Base-by-base conservation (phyloP, 371 early-diverging fungal genomes). In the Mortierella polycephala region DNA sequence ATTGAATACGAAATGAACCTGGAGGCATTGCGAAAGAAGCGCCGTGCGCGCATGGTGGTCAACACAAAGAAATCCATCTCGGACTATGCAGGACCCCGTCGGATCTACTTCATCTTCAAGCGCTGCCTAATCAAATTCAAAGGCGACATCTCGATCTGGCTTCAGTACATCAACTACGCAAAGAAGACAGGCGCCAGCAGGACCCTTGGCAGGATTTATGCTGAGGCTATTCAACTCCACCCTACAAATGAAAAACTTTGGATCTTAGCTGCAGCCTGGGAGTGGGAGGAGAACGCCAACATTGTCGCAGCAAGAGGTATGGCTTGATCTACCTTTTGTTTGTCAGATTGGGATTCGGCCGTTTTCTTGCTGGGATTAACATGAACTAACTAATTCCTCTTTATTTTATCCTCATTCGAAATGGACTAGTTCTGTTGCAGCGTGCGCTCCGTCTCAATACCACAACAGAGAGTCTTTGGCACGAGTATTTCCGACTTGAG, bases 1-100 rank as follows among this genome's bases (percentile, higher is more conserved):
- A 95, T 97, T 58, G 95, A 95, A 66, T 98, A 95, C 83, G 99
- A 98, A 76, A 92, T 91, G 84, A 95, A 94, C 74, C 86, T 97
- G 44, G 96, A 97, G 55, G 81, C 88, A 37, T 83, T 96, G 60
- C 87, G 96, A n/a, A 86, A 84, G 74, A 93, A 94, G 74, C 88
- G 99, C 50, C 90, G 92, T 68, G 74, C 82, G 4, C 88, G 96
- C n/a, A 61, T 93, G 67, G 84, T 84, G 51, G 72, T 83, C 40
- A 77, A 83, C 60, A 76, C 79, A 47, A 74, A 69, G 41, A 23
- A 68, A 4, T 57, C 70, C 42, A 69, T 74, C 54, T 81, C 88
- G 42, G 94, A 95, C 69, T 90, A 89, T 71, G 84, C 91, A 47
- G 88, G 91, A 44, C 81, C 75, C 7, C 82, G 84, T 64, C 87